phyloP scores from a whole-genome alignment of 1,139 yeast species.

The Pneumocystis sp. region DNA sequence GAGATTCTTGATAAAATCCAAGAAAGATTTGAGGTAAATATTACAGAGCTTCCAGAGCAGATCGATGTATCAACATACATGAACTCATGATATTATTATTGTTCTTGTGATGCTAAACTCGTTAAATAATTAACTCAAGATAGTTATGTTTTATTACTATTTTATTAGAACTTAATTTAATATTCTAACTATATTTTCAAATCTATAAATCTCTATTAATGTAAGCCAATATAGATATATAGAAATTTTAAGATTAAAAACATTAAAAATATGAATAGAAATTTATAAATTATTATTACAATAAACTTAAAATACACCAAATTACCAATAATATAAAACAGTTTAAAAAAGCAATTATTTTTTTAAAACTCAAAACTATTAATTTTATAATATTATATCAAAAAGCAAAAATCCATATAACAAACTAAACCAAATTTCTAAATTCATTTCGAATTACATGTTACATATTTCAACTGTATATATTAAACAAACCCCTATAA shows the following conservation, averaged over 20 bases:
- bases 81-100: conserved; percentile 33
- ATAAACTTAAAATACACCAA: not conserved
- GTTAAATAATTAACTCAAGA: not conserved
- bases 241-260: not conserved
- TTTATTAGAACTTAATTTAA: not conserved
- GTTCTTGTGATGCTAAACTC: not conserved
- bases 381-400: not conserved
- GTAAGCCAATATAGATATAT: too few relatives aligned
- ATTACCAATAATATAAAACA: too few relatives aligned
- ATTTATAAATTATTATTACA: not conserved
- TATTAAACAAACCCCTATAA: not conserved
- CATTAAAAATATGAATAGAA: not conserved
- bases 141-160: not conserved
- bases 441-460: not conserved
- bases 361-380: not conserved
- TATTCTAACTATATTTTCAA: not conserved
- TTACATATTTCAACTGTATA: not conserved
- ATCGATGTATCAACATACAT: conserved; percentile 95
- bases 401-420: not conserved
- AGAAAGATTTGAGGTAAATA: conserved; percentile 92
- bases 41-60: conserved; percentile 90
- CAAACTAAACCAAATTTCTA: not conserved
- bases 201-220: not conserved
- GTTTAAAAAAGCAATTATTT: not conserved
- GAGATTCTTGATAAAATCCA: conserved; percentile 85